These are phyloP conservation scores for Hypomyces perniciosus DNA, from an alignment of 2,329 filamentous ascomycete species.

Conservation along the genomic window DNA sequence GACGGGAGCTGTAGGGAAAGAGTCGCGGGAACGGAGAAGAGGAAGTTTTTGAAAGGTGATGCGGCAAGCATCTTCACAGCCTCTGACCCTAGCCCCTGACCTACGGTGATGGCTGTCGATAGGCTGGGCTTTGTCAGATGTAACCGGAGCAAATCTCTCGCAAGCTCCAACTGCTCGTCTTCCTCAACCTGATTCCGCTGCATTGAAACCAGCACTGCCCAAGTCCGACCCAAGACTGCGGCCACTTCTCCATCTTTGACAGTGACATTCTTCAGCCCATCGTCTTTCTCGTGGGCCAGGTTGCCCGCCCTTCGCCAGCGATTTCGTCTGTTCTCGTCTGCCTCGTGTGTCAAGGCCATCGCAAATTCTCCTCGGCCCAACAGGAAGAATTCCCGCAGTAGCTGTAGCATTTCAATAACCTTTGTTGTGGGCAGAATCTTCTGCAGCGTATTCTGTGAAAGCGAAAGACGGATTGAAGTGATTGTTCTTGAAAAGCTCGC, in stretches of 20 bases:
- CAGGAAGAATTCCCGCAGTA: slow-evolving; percentile 82
- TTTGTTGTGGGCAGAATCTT: slow-evolving; percentile 71
- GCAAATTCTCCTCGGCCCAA: slow-evolving; percentile 88
- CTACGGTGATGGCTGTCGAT: slow-evolving; percentile 32
- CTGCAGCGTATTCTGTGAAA: slow-evolving; percentile 79
- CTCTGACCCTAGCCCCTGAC: slow-evolving; percentile 28
- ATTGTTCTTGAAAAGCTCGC: slow-evolving; percentile 66
- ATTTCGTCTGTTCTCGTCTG: slow-evolving; percentile 70
- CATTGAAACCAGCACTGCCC: slow-evolving; percentile 71
- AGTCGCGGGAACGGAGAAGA: slow-evolving; percentile 67
- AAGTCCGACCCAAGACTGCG: slow-evolving; percentile 69
- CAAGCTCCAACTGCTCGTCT: slow-evolving; percentile 76
- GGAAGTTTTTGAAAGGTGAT: slow-evolving; percentile 68
- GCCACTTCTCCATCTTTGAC: slow-evolving; percentile 85
- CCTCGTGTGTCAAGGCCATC: slow-evolving; percentile 76
- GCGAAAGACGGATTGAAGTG: slow-evolving; percentile 67
- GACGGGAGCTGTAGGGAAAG: slow-evolving; percentile 69
- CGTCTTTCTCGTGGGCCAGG: slow-evolving; percentile 50
- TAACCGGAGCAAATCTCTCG: slow-evolving; percentile 68
- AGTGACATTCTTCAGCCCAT: slow-evolving; percentile 39
- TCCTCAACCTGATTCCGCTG: slow-evolving; percentile 66
- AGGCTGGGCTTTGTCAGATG: slow-evolving; percentile 48
- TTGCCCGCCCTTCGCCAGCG: slow-evolving; percentile 63
- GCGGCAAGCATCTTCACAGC: slow-evolving; percentile 33
- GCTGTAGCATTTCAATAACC: slow-evolving; percentile 68